Evolutionary conservation across 2,329 filamentous ascomycete genomes (phyloP).

Genomic region (Botryosphaeria dothidea): DNA sequence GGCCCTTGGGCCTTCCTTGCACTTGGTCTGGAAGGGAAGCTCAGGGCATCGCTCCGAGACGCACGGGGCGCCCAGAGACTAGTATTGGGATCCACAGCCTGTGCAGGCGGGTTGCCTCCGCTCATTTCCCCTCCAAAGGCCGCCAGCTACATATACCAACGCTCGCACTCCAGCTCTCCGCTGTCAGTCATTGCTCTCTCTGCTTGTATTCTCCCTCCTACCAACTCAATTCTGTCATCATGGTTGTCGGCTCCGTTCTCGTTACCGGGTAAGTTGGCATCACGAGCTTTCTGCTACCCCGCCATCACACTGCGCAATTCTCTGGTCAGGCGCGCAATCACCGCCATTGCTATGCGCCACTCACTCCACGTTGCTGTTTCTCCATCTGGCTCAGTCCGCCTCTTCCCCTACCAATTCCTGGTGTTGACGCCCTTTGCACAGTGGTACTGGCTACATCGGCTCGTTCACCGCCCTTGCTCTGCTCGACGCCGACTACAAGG

Average conservation of each 20-base stretch:
- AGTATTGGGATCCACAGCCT: slow-evolving; percentile 5
- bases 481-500: slow-evolving; percentile 91
- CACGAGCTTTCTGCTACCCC: not conserved
- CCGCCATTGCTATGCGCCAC: slow-evolving; percentile 1
- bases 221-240: slow-evolving; percentile 39
- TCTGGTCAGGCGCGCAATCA: slow-evolving; percentile 6
- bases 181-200: not conserved
- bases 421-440: slow-evolving; percentile 39
- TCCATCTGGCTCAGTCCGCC: not conserved
- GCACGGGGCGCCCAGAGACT: slow-evolving; percentile 9
- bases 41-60: not conserved
- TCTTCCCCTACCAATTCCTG: not conserved
- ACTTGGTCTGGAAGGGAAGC: not conserved
- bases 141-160: slow-evolving; percentile 12
- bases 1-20: not conserved
- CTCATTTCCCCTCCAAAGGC: slow-evolving; percentile 19
- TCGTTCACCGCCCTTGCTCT: slow-evolving; percentile 94
- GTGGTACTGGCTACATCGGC: slow-evolving; percentile 98
- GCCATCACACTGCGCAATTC: not conserved
- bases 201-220: not conserved
- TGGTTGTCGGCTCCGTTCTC: slow-evolving; percentile 85
- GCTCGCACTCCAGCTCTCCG: not conserved
- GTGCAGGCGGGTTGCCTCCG: slow-evolving; percentile 11
- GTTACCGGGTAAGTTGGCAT: slow-evolving; percentile 75
- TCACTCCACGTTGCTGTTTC: slow-evolving; percentile 9